phyloP scores from a whole-genome alignment of 1,284 basidiomycete species.

The Apiotrichum veenhuisii region DNA sequence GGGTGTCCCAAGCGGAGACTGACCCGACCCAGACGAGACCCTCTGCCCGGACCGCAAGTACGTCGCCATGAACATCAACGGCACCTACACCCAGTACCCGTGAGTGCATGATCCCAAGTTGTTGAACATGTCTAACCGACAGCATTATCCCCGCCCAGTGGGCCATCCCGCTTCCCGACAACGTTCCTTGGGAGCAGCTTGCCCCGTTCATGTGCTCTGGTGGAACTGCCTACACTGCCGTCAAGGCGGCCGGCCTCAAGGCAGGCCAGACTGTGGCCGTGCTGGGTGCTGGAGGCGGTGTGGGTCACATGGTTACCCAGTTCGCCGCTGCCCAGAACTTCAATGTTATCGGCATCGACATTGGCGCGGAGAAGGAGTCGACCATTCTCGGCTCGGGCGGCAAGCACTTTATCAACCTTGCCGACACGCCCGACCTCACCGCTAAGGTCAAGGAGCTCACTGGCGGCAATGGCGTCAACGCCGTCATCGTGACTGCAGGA shows the following conservation, averaged over 20 bases:
- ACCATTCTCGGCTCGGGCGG: conserved; percentile 9
- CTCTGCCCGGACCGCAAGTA: conserved; percentile 15
- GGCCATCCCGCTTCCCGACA: conserved; percentile 18
- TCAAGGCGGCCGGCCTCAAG: conserved; percentile 15
- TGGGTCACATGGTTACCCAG: conserved; percentile 21
- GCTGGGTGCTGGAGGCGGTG: conserved; percentile 18
- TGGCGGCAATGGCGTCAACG: conserved; percentile 14
- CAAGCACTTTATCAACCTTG: conserved; percentile 11
- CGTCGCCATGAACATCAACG: conserved; percentile 13
- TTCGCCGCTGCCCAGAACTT: conserved; percentile 16
- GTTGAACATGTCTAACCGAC: no score
- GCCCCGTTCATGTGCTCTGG: conserved; percentile 18
- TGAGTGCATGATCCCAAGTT: no score
- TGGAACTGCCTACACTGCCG: conserved; percentile 21
- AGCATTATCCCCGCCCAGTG: conserved; percentile 10
- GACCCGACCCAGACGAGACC: conserved; percentile 10
- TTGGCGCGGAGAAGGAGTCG: conserved; percentile 15
- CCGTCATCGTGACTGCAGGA: conserved; percentile 17
- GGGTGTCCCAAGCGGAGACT: background rate
- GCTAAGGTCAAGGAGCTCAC: conserved; percentile 14
- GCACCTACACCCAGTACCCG: conserved; percentile 20
- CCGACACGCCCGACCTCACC: conserved; percentile 5
- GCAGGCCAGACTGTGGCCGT: conserved; percentile 8
- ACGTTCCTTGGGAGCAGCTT: conserved; percentile 16
- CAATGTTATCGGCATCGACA: conserved; percentile 18